Evolutionary conservation across 1,139 yeast species (phyloP), one percentile per base, ranked within the genome.

Genomic region (Hemisphaericaspora subhashii): DNA sequence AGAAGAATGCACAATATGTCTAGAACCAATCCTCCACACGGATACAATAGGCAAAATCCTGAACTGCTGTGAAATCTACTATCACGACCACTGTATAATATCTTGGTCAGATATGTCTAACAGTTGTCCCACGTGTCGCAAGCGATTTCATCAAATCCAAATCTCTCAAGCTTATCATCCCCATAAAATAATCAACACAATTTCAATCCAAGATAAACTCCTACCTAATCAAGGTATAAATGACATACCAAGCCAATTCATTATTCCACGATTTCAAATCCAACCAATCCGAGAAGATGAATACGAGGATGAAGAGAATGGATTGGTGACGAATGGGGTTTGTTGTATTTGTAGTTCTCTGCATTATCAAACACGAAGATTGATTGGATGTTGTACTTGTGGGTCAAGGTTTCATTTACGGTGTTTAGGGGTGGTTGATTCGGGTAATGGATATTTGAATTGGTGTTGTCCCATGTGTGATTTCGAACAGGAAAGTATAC

Each of bases 71-170:
- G 51, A 50, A 24, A 77, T 72, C 47, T 51, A 51, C 37, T 77
- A 75, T 48, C 83, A 77, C 48, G 65, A 67, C 6, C 49, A 56
- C 15, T 77, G 83, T 46, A 60, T 77, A 18, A 41, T 57, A 11
- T 63, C 62, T 27, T 77, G 83, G 83, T 57, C 73, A n/a, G 50
- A 58, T 21, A 65, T 67, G 33, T 72, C 80, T 27, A 75, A 74
- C 52, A 65, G 72, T 33, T 77, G 82, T 48, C 81, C 81, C 3
- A 74, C 75, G 1, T 77, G 82, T 52, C 69, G 81, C 18, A 52
- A 55, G 33, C 51, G 55, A 16, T 72, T 58, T 49, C 52, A 66
- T 44, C 50, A 52, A 38, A 56, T 70, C 32, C 57, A 55, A 33
- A 52, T 60, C 25, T 52, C 47, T 23, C 43, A 41, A 5, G 34